Base-by-base conservation (phyloP, 164 flowering plant genomes). In the Liquidambar formosana region DNA sequence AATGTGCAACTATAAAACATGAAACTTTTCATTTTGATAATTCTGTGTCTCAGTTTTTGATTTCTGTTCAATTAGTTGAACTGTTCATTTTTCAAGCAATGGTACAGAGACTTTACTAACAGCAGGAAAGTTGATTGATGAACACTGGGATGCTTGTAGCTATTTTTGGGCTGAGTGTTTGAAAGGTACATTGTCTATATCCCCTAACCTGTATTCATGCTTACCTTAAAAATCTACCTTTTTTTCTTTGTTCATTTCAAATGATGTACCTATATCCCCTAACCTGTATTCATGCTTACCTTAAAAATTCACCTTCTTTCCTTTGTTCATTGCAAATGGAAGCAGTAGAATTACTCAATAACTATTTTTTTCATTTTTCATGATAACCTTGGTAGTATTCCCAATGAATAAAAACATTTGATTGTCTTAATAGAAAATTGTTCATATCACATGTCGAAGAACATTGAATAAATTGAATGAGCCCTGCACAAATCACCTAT, bases 391-490 rank as follows among this genome's bases (percentile, higher is more conserved):
- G 23, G 18, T 19, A 44, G 18, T 61, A 61, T 22, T 23, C 27
- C 14, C 16, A 46, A 46, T 23, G 8, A 13, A 45, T 45, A 62
- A 22, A 45, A 21, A 23, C 21, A 54, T 54, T 33, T 33, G 41
- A 33, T 33, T 33, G 41, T 33, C 33, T 12, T 25, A 2, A 14
- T 23, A 26, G 2, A 57, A 3, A 57, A 13, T 57, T 57, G 25
- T 10, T 57, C 33, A 25, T 57, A 57, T 57, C 60, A 57, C 60
- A 57, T 57, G 18, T 25, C 6, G 10, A 25, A 57, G 33, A 57
- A 57, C 23, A 21, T 57, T 57, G 38, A 57, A 57, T 52, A 18
- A 25, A 57, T 60, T 47, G 64, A 59, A 59, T 60, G 27, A 58
- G 22, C 27, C 61, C 18, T 45, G 8, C 1, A 54, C 13, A 18